A percentile compares a stretch with the other conserved stretches of the same genome.
phyloP scores from a whole-genome alignment of 1,284 basidiomycete genomes.

The Ustilago sp. region DNA sequence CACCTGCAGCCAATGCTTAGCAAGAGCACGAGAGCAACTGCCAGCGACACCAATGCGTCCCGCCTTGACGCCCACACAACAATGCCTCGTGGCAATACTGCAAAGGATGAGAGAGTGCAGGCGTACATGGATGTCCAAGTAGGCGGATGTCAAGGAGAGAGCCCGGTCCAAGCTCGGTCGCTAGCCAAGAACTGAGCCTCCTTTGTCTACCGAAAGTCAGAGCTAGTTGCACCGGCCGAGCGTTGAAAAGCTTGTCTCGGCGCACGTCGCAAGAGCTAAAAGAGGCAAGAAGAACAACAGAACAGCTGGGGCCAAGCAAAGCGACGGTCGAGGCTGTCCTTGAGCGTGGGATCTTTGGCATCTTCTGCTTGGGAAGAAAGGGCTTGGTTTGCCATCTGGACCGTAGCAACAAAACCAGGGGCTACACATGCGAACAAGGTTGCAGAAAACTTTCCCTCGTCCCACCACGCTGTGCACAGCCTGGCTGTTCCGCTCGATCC shows the following conservation, averaged over 20 bases:
- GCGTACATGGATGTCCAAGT: neutral
- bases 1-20: neutral
- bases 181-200: constrained; percentile 14
- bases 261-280: neutral
- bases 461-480: constrained; percentile 17
- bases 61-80: constrained; percentile 29
- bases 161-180: constrained; percentile 39
- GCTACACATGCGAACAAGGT: constrained; percentile 7
- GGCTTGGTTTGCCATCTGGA: constrained; percentile 7
- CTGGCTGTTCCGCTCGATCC: constrained; percentile 13
- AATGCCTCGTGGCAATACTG: constrained; percentile 9
- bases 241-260: neutral
- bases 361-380: constrained; percentile 13
- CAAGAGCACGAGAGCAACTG: constrained; percentile 2
- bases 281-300: neutral
- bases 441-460: constrained; percentile 8
- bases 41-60: constrained; percentile 7
- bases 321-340: constrained; percentile 20
- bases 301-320: neutral
- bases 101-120: neutral
- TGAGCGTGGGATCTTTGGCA: constrained; percentile 19
- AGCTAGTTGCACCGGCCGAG: constrained; percentile 18
- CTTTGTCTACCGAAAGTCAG: constrained; percentile 22
- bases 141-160: constrained; percentile 12
- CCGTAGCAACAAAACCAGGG: neutral